Base-by-base conservation (phyloP, 768 basidiomycete genomes). In the Artomyces pyxidatus region DNA sequence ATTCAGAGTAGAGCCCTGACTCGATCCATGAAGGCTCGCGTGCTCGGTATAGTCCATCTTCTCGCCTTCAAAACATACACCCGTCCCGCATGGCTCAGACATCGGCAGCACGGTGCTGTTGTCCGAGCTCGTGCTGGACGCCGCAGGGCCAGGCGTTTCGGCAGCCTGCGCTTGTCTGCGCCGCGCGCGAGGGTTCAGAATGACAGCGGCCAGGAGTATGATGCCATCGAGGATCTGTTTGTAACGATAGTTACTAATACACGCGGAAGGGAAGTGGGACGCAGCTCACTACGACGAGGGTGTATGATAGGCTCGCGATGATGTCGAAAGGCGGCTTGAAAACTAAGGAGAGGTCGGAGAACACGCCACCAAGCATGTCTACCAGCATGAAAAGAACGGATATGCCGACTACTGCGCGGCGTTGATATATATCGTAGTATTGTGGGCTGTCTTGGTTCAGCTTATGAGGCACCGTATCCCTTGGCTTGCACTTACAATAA, bases 351-450 rank as follows among this genome's bases (percentile, higher is more conserved):
- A 87, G 67, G 52, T 77, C 71, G 47, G 77, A 83, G 65, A 88
- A 88, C 2, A 89, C 63, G 5, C 77, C 81, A 26, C 87, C 88
- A 8, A 79, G 59, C 47, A 81, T 70, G 59, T 92, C 88, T 44
- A 90, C 71, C 8, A 65, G 55, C 68, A 90, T 81, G 67, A 90
- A 89, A 6, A 69, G 37, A 38, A 85, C 66, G 1, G 82, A 85
- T 45, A 92, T 78, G 7, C 88, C 88, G 21, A 77, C 59, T 32
- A 85, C 81, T 54, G 80, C 75, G 53, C 70, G 70, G 57, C 72
- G 70, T 52, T 76, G 75, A 65, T 75, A 83, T 39, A 91, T 89
- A 59, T 89, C 85, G 62, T 73, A 79, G 58, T 83, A 90, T 62
- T 91, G 88, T 0, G 88, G 78, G 1, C 69, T 68, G 27, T 37